Conservation (phyloP, 1,284 basidiomycete species). For the Malassezia pachydermatis region DNA sequence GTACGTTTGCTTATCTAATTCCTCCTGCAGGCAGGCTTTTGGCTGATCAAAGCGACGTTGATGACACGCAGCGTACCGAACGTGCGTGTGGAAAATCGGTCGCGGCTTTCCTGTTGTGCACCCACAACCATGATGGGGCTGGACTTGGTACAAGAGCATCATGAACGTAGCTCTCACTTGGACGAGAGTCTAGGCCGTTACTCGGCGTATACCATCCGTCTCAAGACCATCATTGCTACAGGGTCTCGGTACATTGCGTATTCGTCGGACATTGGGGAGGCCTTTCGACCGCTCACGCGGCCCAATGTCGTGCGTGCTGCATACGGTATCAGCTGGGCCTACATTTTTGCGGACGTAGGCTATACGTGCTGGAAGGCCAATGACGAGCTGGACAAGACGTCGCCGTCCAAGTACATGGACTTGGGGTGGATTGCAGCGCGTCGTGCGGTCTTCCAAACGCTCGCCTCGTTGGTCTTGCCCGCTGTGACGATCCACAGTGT, state of each 20-base stretch:
- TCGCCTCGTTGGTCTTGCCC: conserved; percentile 20
- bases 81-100: no score
- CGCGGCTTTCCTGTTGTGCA: no score
- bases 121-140: neutral
- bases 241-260: conserved; percentile 47
- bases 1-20: no score
- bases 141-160: conserved; percentile 9
- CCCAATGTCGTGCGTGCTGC: conserved; percentile 68
- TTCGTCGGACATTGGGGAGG: conserved; percentile 83
- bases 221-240: conserved; percentile 32
- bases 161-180: conserved; percentile 10
- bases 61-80: no score
- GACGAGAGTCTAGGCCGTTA: conserved; percentile 33
- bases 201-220: conserved; percentile 33
- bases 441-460: conserved; percentile 40
- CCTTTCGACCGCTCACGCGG: conserved; percentile 75
- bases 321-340: conserved; percentile 74
- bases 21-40: no score
- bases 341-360: conserved; percentile 65
- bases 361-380: conserved; percentile 68
- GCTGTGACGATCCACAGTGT: conserved; percentile 44
- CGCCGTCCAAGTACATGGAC: conserved; percentile 16
- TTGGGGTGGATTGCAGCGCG: conserved; percentile 29
- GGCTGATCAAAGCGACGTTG: no score
- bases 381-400: conserved; percentile 19